A percentile compares a stretch with the other conserved stretches of the same genome.
These are phyloP conservation scores for Juglanconis oblonga DNA, from an alignment of 2,329 filamentous ascomycete genomes.

Conservation along the genomic window DNA sequence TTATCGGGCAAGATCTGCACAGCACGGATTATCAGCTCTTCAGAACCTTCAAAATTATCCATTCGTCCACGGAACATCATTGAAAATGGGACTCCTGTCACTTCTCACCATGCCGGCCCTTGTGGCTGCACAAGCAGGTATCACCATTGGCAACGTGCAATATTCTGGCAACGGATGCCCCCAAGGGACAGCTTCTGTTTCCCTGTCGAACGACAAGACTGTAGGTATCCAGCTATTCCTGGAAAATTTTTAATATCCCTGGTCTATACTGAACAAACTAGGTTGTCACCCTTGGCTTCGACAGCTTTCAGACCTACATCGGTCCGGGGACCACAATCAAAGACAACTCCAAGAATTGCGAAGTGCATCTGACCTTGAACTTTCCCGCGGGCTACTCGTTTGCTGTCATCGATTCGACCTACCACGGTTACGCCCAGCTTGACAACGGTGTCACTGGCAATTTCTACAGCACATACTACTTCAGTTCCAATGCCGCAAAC, in stretches of 20 bases:
- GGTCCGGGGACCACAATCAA: slow-evolving; percentile 35
- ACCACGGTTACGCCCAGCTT: slow-evolving; percentile 47
- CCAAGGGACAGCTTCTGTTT: slow-evolving; percentile 41
- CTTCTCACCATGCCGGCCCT: not conserved
- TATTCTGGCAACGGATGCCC: slow-evolving; percentile 45
- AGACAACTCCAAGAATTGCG: slow-evolving; percentile 44
- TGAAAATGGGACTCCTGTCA: slow-evolving; percentile 1
- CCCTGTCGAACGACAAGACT: slow-evolving; percentile 41
- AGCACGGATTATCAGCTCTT: not conserved
- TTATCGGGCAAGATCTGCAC: too few species aligned
- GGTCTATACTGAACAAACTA: slow-evolving; percentile 13
- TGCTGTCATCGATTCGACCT: slow-evolving; percentile 44
- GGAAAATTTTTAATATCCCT: too few species aligned
- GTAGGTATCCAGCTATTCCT: slow-evolving; percentile 23
- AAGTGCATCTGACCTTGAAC: slow-evolving; percentile 43
- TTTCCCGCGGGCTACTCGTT: slow-evolving; percentile 47
- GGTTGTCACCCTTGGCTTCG: slow-evolving; percentile 46
- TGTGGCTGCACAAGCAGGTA: slow-evolving; percentile 19
- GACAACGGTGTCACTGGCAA: slow-evolving; percentile 41
- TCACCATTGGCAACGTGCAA: slow-evolving; percentile 37
- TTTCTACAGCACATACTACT: slow-evolving; percentile 47
- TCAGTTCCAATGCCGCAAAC: slow-evolving; percentile 41
- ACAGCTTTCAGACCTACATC: slow-evolving; percentile 46
- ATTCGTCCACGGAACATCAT: not conserved
- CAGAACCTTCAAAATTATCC: too few species aligned